phyloP scores from a whole-genome alignment of 2,329 filamentous ascomycete genomes.

The Fusarium continuum region DNA sequence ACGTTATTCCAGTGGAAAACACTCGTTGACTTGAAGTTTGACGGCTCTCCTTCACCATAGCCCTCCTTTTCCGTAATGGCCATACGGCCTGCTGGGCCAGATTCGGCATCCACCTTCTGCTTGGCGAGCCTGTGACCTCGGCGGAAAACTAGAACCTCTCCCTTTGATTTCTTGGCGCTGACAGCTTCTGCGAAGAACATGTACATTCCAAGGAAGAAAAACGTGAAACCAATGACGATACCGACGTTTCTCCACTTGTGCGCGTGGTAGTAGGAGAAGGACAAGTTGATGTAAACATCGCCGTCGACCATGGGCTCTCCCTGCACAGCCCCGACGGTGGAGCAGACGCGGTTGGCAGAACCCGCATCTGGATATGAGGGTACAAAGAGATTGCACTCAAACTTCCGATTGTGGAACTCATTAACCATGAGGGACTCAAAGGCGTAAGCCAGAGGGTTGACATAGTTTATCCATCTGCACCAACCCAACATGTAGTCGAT shows the following conservation, averaged over 20 bases:
- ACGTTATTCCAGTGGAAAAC: conserved; percentile 86
- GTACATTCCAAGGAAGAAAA: conserved; percentile 59
- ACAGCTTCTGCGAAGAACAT: conserved; percentile 60
- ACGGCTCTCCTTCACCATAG: background rate
- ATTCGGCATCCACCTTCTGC: conserved; percentile 18
- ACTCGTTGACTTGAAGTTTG: conserved; percentile 64
- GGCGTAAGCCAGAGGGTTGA: conserved; percentile 70
- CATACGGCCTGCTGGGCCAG: conserved; percentile 5
- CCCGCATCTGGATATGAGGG: conserved; percentile 42
- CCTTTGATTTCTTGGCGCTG: conserved; percentile 63
- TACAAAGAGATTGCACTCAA: conserved; percentile 43
- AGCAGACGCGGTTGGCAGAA: conserved; percentile 53
- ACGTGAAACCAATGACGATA: conserved; percentile 61
- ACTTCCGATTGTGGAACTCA: conserved; percentile 61
- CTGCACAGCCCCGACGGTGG: conserved; percentile 55
- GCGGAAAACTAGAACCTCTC: conserved; percentile 68
- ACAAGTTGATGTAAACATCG: conserved; percentile 55
- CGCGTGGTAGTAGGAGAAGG: conserved; percentile 54
- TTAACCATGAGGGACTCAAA: conserved; percentile 73
- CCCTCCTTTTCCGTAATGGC: conserved; percentile 27
- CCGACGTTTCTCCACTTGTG: conserved; percentile 67
- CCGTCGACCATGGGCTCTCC: conserved; percentile 58
- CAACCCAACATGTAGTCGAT: conserved; percentile 64
- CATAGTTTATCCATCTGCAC: conserved; percentile 72
- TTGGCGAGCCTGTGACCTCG: conserved; percentile 47